Evolutionary conservation across 2,329 filamentous ascomycete genomes (phyloP), one percentile per base, ranked within the genome.

Genomic region (Diaporthe amygdali): DNA sequence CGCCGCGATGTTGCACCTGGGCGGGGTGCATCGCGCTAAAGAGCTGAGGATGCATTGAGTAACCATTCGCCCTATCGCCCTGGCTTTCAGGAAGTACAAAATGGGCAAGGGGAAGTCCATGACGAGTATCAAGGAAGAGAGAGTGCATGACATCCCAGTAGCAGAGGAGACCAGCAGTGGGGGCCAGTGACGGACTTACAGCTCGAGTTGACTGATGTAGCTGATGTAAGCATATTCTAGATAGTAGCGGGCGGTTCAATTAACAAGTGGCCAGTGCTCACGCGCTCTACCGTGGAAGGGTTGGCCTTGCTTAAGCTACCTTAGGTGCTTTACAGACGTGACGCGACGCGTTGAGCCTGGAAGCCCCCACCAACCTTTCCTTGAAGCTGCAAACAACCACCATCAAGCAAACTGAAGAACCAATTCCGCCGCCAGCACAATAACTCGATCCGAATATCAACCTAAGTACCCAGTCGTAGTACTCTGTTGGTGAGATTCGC

Each of bases 311-410:
- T 25, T 32, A 37, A 27, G 34, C 46, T 55, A n/a, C n/a, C 41
- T n/a, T n/a, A n/a, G n/a, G n/a, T n/a, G n/a, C n/a, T 46, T 68
- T 6, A 46, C 30, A 39, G 30, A 52, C 20, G n/a, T 30, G 46
- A 44, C 39, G 59, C 61, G 66, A 61, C 70, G 70, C 56, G 71
- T 70, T 54, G 32, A 51, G 44, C 64, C 37, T 39, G 8, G 14
- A 55, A 52, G 39, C 52, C 59, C 59, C 68, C 71, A 66, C 54
- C 61, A 61, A 63, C 41, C 22, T 27, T 64, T 49, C 22, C 20
- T 64, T 49, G 30, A 34, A 49, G 44, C 25, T 32, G 20, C 39
- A 25, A 61, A 10, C 56, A 32, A 46, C 39, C 39, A n/a, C 32
- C 56, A 61, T 54, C 44, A 49, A 59, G 52, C 37, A 69, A 49